phyloP scores from a whole-genome alignment of 768 basidiomycete genomes.

The Auricularia sp. region DNA sequence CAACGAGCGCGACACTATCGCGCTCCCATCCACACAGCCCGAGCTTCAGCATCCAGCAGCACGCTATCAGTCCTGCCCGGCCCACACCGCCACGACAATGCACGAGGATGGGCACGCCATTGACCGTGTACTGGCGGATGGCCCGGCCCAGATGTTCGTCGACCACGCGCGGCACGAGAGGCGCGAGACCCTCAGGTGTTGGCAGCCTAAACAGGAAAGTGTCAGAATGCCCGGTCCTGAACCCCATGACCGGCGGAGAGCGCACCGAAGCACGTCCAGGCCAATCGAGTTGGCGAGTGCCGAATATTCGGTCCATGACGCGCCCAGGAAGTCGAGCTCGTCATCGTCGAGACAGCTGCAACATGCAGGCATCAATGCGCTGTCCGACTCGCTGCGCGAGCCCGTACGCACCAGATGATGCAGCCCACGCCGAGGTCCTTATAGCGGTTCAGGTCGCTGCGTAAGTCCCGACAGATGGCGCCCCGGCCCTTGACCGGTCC shows the following conservation, averaged over 20 bases:
- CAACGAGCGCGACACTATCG: constrained; percentile 54
- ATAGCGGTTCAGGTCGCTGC: constrained; percentile 67
- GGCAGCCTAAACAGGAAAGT: constrained; percentile 47
- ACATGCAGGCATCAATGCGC: constrained; percentile 2
- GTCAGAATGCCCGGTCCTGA: background rate
- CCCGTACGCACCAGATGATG: constrained; percentile 61
- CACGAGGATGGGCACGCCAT: constrained; percentile 60
- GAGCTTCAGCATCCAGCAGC: constrained; percentile 86
- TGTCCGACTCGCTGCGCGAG: background rate
- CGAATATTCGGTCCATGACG: constrained; percentile 72
- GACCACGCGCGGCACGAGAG: constrained; percentile 43
- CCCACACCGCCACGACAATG: constrained; percentile 95
- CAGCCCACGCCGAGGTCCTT: constrained; percentile 63
- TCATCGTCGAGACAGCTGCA: constrained; percentile 72
- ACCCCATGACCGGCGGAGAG: constrained; percentile 4
- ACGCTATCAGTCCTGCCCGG: constrained; percentile 83
- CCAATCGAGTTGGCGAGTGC: constrained; percentile 48
- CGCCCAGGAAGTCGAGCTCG: constrained; percentile 80
- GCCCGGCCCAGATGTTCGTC: constrained; percentile 58
- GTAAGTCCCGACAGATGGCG: constrained; percentile 73
- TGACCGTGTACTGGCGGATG: constrained; percentile 62
- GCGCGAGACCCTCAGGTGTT: constrained; percentile 82
- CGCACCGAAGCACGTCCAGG: constrained; percentile 70
- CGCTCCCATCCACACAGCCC: constrained; percentile 69
- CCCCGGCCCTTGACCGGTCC: constrained; percentile 72